Percentiles rank a stretch among this genome's conserved stretches.
Evolutionary conservation across 2,329 filamentous ascomycete genomes (phyloP).

Genomic region (Intubia oerlemansii): DNA sequence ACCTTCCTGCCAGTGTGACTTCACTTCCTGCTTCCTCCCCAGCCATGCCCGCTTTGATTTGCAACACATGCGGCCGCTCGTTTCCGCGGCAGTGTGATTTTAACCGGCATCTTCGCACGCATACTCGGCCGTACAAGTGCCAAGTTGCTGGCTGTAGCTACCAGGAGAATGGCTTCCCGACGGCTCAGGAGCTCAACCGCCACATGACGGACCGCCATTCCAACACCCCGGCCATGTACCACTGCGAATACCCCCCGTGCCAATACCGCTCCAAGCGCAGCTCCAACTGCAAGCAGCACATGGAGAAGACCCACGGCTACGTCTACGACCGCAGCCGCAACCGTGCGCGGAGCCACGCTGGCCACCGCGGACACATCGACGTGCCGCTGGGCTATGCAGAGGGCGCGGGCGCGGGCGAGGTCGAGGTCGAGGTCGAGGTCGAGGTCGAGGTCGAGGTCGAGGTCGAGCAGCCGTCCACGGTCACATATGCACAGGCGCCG

Average conservation of each 20-base stretch:
- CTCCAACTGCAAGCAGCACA: constrained; percentile 70
- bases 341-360: too few species aligned
- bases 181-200: constrained; percentile 57
- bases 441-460: too few species aligned
- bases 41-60: neutral
- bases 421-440: too few species aligned
- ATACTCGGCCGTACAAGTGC: constrained; percentile 93
- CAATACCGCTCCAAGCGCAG: constrained; percentile 55
- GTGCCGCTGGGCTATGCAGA: too few species aligned
- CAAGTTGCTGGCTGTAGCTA: constrained; percentile 69
- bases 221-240: constrained; percentile 37
- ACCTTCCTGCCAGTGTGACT: too few species aligned
- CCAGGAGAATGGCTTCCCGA: constrained; percentile 48
- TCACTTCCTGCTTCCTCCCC: too few species aligned
- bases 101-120: constrained; percentile 96
- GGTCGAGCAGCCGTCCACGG: too few species aligned
- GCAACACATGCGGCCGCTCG: constrained; percentile 50
- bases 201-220: constrained; percentile 64
- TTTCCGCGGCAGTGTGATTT: constrained; percentile 92
- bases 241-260: constrained; percentile 44
- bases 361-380: too few species aligned
- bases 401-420: too few species aligned
- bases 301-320: constrained; percentile 64
- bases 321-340: constrained; percentile 48
- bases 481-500: too few species aligned